These are phyloP conservation scores for Suillus bovinus DNA, from an alignment of 768 basidiomycete species.

Conservation along the genomic window DNA sequence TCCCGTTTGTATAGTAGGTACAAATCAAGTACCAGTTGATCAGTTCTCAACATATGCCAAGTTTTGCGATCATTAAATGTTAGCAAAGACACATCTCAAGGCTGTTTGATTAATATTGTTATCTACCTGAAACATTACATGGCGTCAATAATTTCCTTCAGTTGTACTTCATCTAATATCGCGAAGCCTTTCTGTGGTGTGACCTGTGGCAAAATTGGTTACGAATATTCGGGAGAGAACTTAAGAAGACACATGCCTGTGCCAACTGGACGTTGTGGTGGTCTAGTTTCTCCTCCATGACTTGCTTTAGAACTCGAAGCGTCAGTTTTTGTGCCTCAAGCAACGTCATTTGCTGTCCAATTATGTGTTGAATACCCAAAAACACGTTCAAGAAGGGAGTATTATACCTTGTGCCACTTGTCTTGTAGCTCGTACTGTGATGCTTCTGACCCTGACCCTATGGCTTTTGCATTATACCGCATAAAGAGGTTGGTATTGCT, in stretches of 20 bases:
- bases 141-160: slow-evolving; percentile 84
- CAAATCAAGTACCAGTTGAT: background rate
- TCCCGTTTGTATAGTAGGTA: background rate
- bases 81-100: background rate
- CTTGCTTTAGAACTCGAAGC: slow-evolving; percentile 92
- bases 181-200: slow-evolving; percentile 82
- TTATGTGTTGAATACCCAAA: slow-evolving; percentile 11
- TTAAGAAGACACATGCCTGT: slow-evolving; percentile 54
- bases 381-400: slow-evolving; percentile 2
- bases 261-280: slow-evolving; percentile 98
- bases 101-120: background rate
- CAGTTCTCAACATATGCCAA: background rate
- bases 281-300: slow-evolving; percentile 99
- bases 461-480: slow-evolving; percentile 96
- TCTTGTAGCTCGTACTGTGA: slow-evolving; percentile 97
- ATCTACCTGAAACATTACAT: slow-evolving; percentile 51
- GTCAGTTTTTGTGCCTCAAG: slow-evolving; percentile 85
- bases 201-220: slow-evolving; percentile 50
- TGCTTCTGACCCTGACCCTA: slow-evolving; percentile 96
- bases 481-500: too few relatives aligned
- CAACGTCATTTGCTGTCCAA: slow-evolving; percentile 83
- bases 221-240: background rate
- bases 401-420: slow-evolving; percentile 87
- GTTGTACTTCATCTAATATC: slow-evolving; percentile 76
- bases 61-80: background rate